These are phyloP conservation scores for Alternaria burnsii DNA, from an alignment of 2,329 filamentous ascomycete species.

Conservation along the genomic window DNA sequence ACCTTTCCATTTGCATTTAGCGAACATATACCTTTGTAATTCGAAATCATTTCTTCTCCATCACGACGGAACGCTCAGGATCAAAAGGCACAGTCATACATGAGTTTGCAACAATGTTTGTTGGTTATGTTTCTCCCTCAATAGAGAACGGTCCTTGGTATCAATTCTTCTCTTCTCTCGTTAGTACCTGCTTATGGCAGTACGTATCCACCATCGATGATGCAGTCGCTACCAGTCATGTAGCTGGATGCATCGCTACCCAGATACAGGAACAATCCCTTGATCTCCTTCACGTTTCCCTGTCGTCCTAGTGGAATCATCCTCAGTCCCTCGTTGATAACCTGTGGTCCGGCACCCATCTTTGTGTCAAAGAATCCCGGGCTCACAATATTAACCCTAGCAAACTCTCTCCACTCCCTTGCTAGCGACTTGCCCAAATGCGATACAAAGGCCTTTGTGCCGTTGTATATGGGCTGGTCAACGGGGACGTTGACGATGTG, in stretches of 20 bases:
- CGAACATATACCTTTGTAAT: constrained; percentile 7
- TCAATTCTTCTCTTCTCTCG: neutral
- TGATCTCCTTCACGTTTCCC: constrained; percentile 76
- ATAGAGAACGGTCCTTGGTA: neutral
- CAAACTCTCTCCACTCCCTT: constrained; percentile 73
- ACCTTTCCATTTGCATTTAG: constrained; percentile 4
- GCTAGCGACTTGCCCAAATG: constrained; percentile 69
- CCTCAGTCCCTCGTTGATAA: constrained; percentile 71
- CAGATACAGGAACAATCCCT: constrained; percentile 81
- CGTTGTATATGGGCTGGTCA: constrained; percentile 60
- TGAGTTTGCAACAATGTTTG: neutral
- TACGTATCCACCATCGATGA: constrained; percentile 79
- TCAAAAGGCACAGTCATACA: neutral
- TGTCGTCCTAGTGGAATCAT: constrained; percentile 82
- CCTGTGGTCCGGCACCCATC: constrained; percentile 66
- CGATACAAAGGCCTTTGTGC: constrained; percentile 68
- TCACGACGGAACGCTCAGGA: neutral
- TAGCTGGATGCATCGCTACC: constrained; percentile 82
- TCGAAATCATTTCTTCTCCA: neutral
- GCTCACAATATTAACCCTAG: constrained; percentile 70
- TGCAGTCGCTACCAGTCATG: constrained; percentile 76
- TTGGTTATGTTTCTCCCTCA: neutral
- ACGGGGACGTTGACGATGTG: constrained; percentile 82
- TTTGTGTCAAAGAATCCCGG: constrained; percentile 73
- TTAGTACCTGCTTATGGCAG: constrained; percentile 34